phyloP scores from a whole-genome alignment of 1,139 yeast species.

The Lodderomyces jiufengensis region DNA sequence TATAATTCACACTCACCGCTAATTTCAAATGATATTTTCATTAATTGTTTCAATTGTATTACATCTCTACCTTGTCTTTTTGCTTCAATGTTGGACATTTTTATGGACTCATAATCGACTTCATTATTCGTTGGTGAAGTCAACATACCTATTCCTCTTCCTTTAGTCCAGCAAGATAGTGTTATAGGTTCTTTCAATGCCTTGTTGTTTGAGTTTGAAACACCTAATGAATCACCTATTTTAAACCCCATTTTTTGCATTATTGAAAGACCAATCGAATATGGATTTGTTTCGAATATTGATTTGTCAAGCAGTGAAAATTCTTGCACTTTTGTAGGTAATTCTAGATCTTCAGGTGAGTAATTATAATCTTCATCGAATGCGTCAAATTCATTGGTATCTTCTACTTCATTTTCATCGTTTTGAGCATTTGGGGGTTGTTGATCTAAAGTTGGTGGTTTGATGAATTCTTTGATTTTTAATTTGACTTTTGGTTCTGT shows the following conservation, averaged over 20 bases:
- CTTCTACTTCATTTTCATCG: neutral
- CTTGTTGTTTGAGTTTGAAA: neutral
- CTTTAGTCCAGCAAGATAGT: conserved; percentile 8
- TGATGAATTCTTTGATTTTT: conserved; percentile 3
- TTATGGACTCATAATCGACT: conserved; percentile 4
- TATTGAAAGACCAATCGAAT: conserved; percentile 45
- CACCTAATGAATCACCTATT: conserved; percentile 43
- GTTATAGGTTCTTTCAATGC: conserved; percentile 19
- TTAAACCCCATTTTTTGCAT: conserved; percentile 58
- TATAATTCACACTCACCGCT: conserved; percentile 23
- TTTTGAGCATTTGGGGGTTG: too few species aligned
- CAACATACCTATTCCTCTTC: conserved; percentile 13
- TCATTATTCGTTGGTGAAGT: neutral
- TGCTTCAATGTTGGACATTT: neutral
- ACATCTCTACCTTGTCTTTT: too few species aligned
- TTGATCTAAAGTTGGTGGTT: conserved; percentile 8
- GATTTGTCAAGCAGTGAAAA: conserved; percentile 9
- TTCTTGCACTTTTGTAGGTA: neutral
- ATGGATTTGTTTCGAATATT: conserved; percentile 8
- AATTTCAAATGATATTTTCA: conserved; percentile 25
- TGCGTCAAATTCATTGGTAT: neutral
- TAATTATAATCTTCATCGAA: conserved; percentile 7
- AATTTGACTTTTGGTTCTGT: neutral
- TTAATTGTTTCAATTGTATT: too few species aligned
- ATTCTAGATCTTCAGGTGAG: too few species aligned